phyloP scores from a whole-genome alignment of 805 yeast genomes.

The Cyberlindnera petersonii region DNA sequence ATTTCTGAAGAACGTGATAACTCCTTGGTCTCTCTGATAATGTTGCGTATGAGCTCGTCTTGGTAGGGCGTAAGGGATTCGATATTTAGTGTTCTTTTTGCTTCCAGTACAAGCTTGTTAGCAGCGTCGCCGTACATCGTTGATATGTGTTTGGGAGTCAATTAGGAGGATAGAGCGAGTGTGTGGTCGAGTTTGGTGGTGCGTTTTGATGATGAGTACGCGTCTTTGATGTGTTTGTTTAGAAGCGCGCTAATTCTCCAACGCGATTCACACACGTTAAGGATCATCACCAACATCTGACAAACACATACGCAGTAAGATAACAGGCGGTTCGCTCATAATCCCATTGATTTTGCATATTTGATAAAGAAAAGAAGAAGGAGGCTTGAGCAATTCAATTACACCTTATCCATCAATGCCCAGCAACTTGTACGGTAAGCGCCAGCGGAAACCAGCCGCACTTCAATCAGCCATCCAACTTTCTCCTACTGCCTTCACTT shows the following conservation, averaged over 20 bases:
- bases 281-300: too few species aligned
- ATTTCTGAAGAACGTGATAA: slow-evolving; percentile 37
- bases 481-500: slow-evolving; percentile 3
- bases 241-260: too few species aligned
- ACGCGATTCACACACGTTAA: too few species aligned
- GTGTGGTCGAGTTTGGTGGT: not conserved
- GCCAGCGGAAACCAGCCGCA: not conserved
- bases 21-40: slow-evolving; percentile 68
- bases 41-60: slow-evolving; percentile 62
- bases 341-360: too few species aligned
- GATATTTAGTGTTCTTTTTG: slow-evolving; percentile 69
- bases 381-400: too few species aligned
- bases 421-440: slow-evolving; percentile 1
- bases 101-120: slow-evolving; percentile 77
- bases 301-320: too few species aligned
- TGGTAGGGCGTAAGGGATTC: slow-evolving; percentile 67
- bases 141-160: not conserved
- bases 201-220: not conserved
- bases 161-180: too few species aligned
- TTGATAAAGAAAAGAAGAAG: too few species aligned
- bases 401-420: not conserved
- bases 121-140: slow-evolving; percentile 88
- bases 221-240: too few species aligned
- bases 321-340: too few species aligned
- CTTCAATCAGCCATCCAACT: slow-evolving; percentile 5